These are phyloP conservation scores for Pholiota microspora DNA, from an alignment of 768 basidiomycete species.

Conservation along the genomic window DNA sequence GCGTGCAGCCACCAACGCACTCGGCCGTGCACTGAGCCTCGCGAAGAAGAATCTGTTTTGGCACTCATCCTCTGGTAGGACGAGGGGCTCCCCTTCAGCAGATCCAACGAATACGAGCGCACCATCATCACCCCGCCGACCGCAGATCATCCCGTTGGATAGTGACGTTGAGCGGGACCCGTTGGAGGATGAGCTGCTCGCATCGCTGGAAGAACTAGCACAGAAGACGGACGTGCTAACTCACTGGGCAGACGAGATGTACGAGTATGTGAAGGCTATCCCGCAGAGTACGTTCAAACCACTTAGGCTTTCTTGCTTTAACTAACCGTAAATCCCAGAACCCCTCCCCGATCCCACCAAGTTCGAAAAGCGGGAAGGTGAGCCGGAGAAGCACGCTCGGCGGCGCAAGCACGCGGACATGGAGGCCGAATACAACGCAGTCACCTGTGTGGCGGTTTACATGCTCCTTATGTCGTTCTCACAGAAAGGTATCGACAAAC, in stretches of 20 bases:
- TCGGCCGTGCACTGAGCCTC: constrained; percentile 75
- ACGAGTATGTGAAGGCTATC: constrained; percentile 80
- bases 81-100: constrained; percentile 37
- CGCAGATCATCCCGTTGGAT: constrained; percentile 50
- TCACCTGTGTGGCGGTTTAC: constrained; percentile 86
- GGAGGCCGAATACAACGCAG: constrained; percentile 80
- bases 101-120: constrained; percentile 26
- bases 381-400: constrained; percentile 67
- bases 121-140: constrained; percentile 56
- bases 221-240: constrained; percentile 95
- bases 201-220: constrained; percentile 80
- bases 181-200: constrained; percentile 82
- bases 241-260: constrained; percentile 94
- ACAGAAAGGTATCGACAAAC: constrained; percentile 86
- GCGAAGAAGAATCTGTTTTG: constrained; percentile 85
- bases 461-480: constrained; percentile 91
- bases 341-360: constrained; percentile 80
- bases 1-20: constrained; percentile 67
- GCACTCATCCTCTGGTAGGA: constrained; percentile 29
- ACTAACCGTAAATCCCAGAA: constrained; percentile 41
- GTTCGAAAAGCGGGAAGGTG: constrained; percentile 68
- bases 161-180: constrained; percentile 55
- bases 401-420: constrained; percentile 70
- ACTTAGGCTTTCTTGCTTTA: constrained; percentile 6
- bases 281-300: constrained; percentile 63